Conservation (phyloP, 352 stramenopile species). For the Phytophthora sp. region DNA sequence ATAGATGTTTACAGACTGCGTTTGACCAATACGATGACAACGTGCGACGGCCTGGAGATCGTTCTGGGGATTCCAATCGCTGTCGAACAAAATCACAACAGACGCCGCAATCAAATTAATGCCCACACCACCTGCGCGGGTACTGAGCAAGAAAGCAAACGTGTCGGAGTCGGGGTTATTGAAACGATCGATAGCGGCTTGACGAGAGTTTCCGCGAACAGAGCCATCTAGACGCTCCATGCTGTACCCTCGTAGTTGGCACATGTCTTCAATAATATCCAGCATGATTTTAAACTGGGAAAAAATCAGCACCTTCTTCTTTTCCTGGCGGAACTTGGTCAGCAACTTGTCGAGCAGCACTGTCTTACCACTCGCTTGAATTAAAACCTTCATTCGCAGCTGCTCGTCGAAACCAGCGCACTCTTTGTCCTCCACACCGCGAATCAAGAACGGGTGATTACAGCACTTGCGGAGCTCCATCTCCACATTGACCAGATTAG, state of each 20-base stretch:
- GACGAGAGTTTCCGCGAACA: slow-evolving; percentile 96
- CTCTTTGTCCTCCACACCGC: slow-evolving; percentile 98
- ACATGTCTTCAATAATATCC: slow-evolving; percentile 94
- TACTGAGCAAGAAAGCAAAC: slow-evolving; percentile 98
- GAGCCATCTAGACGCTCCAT: slow-evolving; percentile 98
- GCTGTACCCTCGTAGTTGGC: slow-evolving; percentile 76
- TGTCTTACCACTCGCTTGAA: slow-evolving; percentile 95
- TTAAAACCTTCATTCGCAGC: slow-evolving; percentile 73
- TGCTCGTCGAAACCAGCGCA: slow-evolving; percentile 78
- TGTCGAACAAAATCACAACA: slow-evolving; percentile 92
- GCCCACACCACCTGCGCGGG: slow-evolving; percentile 96
- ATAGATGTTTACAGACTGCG: slow-evolving; percentile 99
- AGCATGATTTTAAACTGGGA: slow-evolving; percentile 99
- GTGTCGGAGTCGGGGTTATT: slow-evolving; percentile 93
- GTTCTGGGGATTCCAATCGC: slow-evolving; percentile 99
- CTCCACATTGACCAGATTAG: slow-evolving; percentile 99
- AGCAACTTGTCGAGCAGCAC: slow-evolving; percentile 99
- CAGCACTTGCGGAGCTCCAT: slow-evolving; percentile 99
- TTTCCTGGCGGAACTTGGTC: slow-evolving; percentile 95
- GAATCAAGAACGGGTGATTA: slow-evolving; percentile 99
- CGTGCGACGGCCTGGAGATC: slow-evolving; percentile 98
- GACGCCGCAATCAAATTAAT: slow-evolving; percentile 96
- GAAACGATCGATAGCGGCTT: slow-evolving; percentile 99
- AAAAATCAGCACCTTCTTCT: slow-evolving; percentile 99
- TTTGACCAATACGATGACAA: slow-evolving; percentile 99